These are phyloP conservation scores for Aristolochia californica DNA, from an alignment of 164 flowering plant genomes.

Conservation along the genomic window DNA sequence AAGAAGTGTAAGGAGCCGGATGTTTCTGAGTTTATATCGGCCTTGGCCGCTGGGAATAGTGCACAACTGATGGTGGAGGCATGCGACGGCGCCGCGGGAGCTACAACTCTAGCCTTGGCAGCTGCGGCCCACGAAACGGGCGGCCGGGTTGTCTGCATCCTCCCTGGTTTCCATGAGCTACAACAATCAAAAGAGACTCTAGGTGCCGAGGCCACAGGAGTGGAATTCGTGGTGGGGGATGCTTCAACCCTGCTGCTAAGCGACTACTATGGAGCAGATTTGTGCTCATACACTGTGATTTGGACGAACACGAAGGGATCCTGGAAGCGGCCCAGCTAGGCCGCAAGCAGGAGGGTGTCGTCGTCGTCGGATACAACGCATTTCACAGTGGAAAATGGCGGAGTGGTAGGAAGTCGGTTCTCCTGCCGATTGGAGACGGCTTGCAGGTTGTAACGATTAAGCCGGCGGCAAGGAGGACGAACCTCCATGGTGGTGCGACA, in stretches of 20 bases:
- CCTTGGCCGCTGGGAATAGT: slow-evolving; percentile 73
- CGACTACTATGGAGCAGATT: slow-evolving; percentile 44
- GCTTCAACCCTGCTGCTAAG: slow-evolving; percentile 27
- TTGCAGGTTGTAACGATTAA: slow-evolving; percentile 40
- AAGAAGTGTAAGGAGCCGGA: slow-evolving; percentile 55
- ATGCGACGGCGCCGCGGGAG: slow-evolving; percentile 30
- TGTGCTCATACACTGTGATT: slow-evolving; percentile 61
- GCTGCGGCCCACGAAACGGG: slow-evolving; percentile 77
- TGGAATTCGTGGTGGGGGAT: slow-evolving; percentile 56
- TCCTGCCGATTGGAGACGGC: slow-evolving; percentile 73
- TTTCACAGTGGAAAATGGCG: slow-evolving; percentile 40
- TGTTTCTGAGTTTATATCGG: slow-evolving; percentile 63
- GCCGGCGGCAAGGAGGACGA: slow-evolving; percentile 4
- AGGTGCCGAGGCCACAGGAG: slow-evolving; percentile 16
- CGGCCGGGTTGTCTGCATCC: slow-evolving; percentile 58
- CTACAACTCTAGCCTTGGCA: slow-evolving; percentile 41
- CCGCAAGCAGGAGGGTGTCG: slow-evolving; percentile 23
- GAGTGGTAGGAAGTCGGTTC: slow-evolving; percentile 32
- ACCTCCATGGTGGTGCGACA: slow-evolving; percentile 14
- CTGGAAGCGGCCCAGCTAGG: slow-evolving; percentile 23
- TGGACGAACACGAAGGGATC: slow-evolving; percentile 38
- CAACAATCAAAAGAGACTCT: slow-evolving; percentile 23
- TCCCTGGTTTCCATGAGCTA: slow-evolving; percentile 24
- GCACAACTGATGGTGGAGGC: slow-evolving; percentile 60
- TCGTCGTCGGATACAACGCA: slow-evolving; percentile 52